phyloP scores from a whole-genome alignment of 2,329 filamentous ascomycete genomes.

The Phoma sp. region DNA sequence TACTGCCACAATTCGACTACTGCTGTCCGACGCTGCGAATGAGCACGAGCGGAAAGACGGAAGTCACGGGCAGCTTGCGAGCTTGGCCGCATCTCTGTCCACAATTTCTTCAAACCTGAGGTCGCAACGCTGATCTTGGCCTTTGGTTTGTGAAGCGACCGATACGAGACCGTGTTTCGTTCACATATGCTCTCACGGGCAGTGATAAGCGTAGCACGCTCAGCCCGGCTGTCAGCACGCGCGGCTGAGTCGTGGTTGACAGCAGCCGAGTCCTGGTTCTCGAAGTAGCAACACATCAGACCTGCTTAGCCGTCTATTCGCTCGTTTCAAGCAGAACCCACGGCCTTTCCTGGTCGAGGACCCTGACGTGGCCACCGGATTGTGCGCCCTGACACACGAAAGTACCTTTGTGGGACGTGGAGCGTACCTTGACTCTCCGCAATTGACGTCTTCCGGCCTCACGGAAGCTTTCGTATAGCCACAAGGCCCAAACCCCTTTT shows the following conservation, averaged over 20 bases:
- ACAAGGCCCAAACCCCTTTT: not conserved
- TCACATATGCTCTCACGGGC: slow-evolving; percentile 19
- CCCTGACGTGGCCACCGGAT: slow-evolving; percentile 27
- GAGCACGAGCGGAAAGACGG: slow-evolving; percentile 4
- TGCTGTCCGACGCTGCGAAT: slow-evolving; percentile 15
- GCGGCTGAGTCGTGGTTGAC: slow-evolving; percentile 35
- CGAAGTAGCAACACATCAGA: slow-evolving; percentile 11
- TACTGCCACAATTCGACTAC: slow-evolving; percentile 17
- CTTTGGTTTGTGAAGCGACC: slow-evolving; percentile 11
- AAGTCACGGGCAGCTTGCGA: not conserved
- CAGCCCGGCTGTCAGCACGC: slow-evolving; percentile 27
- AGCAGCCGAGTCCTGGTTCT: slow-evolving; percentile 16
- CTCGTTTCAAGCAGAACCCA: slow-evolving; percentile 18
- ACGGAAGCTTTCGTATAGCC: not conserved
- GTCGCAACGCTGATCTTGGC: slow-evolving; percentile 13
- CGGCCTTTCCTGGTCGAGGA: slow-evolving; percentile 13
- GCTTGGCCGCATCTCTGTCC: not conserved
- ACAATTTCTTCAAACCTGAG: not conserved
- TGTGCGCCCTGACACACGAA: slow-evolving; percentile 17
- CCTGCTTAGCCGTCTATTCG: slow-evolving; percentile 10
- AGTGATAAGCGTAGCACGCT: slow-evolving; percentile 23
- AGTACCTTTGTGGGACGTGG: slow-evolving; percentile 12
- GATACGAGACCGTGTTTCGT: slow-evolving; percentile 24
- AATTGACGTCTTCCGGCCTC: slow-evolving; percentile 15
- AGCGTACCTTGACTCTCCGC: slow-evolving; percentile 20